Evolutionary conservation across 345 rosid genomes (phyloP), one percentile per base, ranked within the genome.

Genomic region (Balakata baccata): DNA sequence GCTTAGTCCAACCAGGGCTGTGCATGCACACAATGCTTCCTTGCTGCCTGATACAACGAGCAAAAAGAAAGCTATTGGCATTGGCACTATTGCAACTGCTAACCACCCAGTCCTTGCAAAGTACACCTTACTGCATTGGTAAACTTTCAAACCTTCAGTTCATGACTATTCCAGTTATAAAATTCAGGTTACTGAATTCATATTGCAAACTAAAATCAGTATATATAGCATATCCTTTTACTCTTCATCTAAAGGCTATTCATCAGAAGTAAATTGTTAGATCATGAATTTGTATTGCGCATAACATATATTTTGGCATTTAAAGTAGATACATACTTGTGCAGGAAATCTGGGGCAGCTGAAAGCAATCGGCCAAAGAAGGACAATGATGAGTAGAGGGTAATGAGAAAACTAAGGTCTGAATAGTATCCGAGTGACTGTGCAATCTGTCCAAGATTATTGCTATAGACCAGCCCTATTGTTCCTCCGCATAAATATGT

Each of bases 31-130:
- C 75, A 89, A 66, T 61, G 84, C 83, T n/a, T 69, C 59, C 65
- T 62, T 72, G 23, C 85, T 86, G 34, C 77, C 88, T 17, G 94
- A 85, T 46, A 87, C 75, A 64, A 78, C 75, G 4, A 90, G 89
- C 66, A 88, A 76, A 74, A 81, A 62, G 82, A 90, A 89, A n/a
- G 90, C 97, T 37, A 90, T 54, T 0, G 93, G 92, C 10, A 89
- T 89, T 3, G 98, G 97, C 66, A 90, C 73, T 18, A 87, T 72
- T 0, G 93, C 90, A 2, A 84, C 69, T 37, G 98, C 84, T 50
- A 90, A 79, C 98, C 98, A 93, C 11, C 90, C 94, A 4, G 94
- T 93, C 82, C 94, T 87, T 12, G 95, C 89, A 58, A 91, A 84
- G 77, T 85, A 73, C 70, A 87, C 75, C 86, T 89, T 93, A 80